Base-by-base conservation (phyloP, 208 protist genomes). In the Phytomonas francai region DNA sequence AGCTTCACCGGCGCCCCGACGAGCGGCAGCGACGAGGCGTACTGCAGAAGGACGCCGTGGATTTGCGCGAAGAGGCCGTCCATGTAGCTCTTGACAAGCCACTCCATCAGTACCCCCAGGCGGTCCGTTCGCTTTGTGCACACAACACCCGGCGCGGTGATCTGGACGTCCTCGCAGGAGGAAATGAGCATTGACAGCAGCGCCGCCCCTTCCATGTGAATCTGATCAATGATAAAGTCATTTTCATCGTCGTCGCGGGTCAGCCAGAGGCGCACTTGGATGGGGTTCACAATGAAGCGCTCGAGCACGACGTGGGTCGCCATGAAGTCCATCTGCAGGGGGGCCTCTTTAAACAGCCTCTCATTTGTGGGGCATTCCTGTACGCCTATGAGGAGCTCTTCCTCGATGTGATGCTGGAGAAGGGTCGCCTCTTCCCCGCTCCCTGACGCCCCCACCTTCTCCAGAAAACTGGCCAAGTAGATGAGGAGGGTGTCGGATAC, bases 271-370 rank as follows among this genome's bases (percentile, higher is more conserved):
- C 88, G 91, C 31, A 94, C 56, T 22, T 88, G 59, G 28, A 96
- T 76, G 9, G 91, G 91, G 78, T 96, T 93, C 30, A 94, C 79
- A 59, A 96, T 87, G 65, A 96, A 83, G n/a, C 81, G 76, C 57
- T 92, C 83, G n/a, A 96, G 25, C 59, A 87, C 79, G 45, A 96
- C 60, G 61, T 70, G 79, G 56, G 83, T 88, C 25, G 79, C 76
- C 84, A 84, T 79, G 14, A 83, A 67, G 63, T 88, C 83, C 3
- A 86, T 77, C 66, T 81, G 73, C 57, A 77, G 59, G 27, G 86
- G 89, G 16, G 85, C 80, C 30, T 63, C 67, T 3, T 78, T 61
- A 73, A 84, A 88, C 16, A 92, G 72, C 36, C 76, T 67, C 57
- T 68, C 54, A 19, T 45, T 67, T 14, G 77, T 80, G 0, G 84